Evolutionary conservation across 2,329 filamentous ascomycete species (phyloP).

Genomic region (Exophiala aquamarina): DNA sequence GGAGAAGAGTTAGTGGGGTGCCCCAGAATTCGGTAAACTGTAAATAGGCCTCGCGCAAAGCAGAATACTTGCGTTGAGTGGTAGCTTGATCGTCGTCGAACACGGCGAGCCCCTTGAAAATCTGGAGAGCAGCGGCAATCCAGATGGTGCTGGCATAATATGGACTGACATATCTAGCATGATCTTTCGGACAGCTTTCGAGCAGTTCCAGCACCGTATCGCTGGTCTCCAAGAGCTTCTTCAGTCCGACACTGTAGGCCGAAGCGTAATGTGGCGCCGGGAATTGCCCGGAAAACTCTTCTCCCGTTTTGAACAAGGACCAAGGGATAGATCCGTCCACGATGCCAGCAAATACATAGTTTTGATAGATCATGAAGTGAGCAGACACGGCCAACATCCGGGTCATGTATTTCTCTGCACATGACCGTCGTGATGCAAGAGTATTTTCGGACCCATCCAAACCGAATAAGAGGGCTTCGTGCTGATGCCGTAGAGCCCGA

Average conservation of each 20-base stretch:
- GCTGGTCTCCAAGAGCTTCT: slow-evolving; percentile 32
- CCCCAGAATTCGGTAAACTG: slow-evolving; percentile 31
- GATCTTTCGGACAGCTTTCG: slow-evolving; percentile 30
- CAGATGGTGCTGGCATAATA: slow-evolving; percentile 36
- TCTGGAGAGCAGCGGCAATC: slow-evolving; percentile 34
- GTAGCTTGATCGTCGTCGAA: background rate
- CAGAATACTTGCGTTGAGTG: slow-evolving; percentile 24
- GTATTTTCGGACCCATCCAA: background rate
- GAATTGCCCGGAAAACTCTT: background rate
- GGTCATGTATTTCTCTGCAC: slow-evolving; percentile 1
- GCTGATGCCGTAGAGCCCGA: background rate
- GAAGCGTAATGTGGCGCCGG: background rate
- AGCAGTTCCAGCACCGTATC: slow-evolving; percentile 32
- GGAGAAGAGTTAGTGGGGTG: slow-evolving; percentile 30
- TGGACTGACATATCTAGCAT: slow-evolving; percentile 34
- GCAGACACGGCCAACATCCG: slow-evolving; percentile 4
- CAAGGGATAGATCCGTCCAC: slow-evolving; percentile 3
- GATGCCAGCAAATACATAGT: slow-evolving; percentile 4
- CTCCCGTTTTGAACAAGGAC: background rate
- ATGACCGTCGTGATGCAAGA: background rate
- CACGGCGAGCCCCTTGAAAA: slow-evolving; percentile 17
- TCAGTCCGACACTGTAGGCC: background rate
- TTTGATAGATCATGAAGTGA: slow-evolving; percentile 9
- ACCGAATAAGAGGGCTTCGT: slow-evolving; percentile 2
- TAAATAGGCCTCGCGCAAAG: slow-evolving; percentile 28